These are phyloP conservation scores for Akebia trifoliata DNA, from an alignment of 164 flowering plant species.

Conservation along the genomic window DNA sequence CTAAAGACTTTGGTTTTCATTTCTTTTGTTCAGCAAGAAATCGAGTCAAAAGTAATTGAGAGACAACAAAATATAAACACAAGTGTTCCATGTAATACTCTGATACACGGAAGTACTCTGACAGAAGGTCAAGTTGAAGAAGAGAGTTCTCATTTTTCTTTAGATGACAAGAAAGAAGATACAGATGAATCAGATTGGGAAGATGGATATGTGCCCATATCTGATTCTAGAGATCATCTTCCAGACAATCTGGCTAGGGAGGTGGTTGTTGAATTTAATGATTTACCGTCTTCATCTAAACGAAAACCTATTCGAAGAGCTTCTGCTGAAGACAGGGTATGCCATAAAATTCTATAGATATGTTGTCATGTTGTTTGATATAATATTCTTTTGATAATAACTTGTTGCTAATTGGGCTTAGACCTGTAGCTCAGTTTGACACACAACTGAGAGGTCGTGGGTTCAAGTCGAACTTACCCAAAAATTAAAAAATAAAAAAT, in stretches of 20 bases:
- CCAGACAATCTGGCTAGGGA: constrained; percentile 20
- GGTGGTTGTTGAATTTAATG: constrained; percentile 55
- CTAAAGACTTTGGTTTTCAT: background rate
- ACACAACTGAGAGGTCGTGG: too few species aligned
- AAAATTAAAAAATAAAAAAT: too few species aligned
- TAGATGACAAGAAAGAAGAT: constrained; percentile 28
- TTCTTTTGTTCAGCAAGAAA: constrained; percentile 23
- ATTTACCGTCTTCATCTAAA: constrained; percentile 35
- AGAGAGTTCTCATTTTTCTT: constrained; percentile 7
- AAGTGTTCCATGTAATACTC: constrained; percentile 9
- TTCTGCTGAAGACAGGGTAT: constrained; percentile 81
- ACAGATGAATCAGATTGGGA: constrained; percentile 72
- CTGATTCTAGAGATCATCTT: constrained; percentile 11
- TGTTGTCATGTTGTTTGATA: background rate
- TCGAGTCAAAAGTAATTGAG: constrained; percentile 11
- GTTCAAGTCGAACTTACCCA: too few species aligned
- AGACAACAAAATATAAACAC: constrained; percentile 9
- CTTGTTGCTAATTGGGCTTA: too few species aligned
- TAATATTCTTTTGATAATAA: background rate
- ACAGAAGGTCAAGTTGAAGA: constrained; percentile 13
- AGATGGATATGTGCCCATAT: constrained; percentile 49
- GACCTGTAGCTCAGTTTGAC: too few species aligned
- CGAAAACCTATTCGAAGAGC: constrained; percentile 51
- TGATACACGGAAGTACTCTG: constrained; percentile 10
- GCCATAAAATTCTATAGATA: background rate